Evolutionary conservation across 257 asterid genomes (phyloP), one percentile per base, ranked within the genome.

Genomic region (Vinca minor): DNA sequence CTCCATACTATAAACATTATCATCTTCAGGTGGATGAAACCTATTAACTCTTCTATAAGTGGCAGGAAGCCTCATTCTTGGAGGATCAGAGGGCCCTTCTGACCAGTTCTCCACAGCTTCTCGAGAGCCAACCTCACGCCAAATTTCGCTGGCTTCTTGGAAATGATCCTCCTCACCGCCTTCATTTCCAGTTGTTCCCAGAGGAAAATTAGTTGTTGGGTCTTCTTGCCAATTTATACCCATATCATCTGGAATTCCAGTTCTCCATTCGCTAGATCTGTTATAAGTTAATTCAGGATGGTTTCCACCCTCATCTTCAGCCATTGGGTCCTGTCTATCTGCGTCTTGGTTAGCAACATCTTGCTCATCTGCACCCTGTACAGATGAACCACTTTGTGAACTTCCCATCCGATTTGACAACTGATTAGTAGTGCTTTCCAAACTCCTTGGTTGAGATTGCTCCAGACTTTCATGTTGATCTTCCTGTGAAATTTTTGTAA

Each of bases 1-100:
- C 77, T 92, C 98, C 89, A 92, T 85, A 74, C 95, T 87, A 79
- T 92, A 89, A 64, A 92, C 96, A 73, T 83, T 89, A 67, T 92
- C 96, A 52, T 89, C 98, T 62, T 87, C 96, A 14, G 96, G 95
- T 23, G 95, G 94, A 70, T 85, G 93, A 76, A 89, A 92, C 80
- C 97, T 77, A 74, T 84, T 65, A 49, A 53, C 60, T 73, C 97
- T 81, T 69, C 95, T 73, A 26, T 63, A 44, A 31, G 84, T 82
- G 71, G 73, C 68, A 32, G 95, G 68, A 64, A 77, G 77, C 39
- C 84, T 84, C 80, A 83, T 83, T 81, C 96, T 83, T 60, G 95
- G 81, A 73, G 89, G 96, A 76, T 82, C 92, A 20, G 84, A 73
- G 77, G 86, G 91, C 66, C 86, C 87, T 66, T 74, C 85, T 17